Percentiles rank a stretch among this genome's conserved stretches.
These are phyloP conservation scores for Erysimum cheiranthoides DNA, from an alignment of 345 rosid genomes.

Conservation along the genomic window DNA sequence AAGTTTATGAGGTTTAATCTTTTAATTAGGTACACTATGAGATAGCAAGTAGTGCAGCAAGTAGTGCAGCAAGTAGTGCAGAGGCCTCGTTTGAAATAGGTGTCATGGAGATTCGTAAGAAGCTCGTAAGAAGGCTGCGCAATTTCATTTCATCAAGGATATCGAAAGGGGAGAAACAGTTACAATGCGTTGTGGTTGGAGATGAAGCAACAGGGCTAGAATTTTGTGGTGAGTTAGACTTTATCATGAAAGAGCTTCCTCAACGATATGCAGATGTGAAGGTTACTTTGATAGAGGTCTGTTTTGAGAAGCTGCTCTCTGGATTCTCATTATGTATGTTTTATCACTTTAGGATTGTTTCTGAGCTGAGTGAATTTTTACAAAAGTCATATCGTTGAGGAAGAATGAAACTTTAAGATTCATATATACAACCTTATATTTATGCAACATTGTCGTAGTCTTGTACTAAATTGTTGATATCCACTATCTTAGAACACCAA, in stretches of 20 bases:
- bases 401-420: no score
- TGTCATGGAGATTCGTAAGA: slow-evolving; percentile 82
- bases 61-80: slow-evolving; percentile 85
- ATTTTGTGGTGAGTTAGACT: slow-evolving; percentile 96
- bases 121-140: slow-evolving; percentile 67
- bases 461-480: no score
- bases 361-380: slow-evolving; percentile 25
- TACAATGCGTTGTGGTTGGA: slow-evolving; percentile 96
- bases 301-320: slow-evolving; percentile 32
- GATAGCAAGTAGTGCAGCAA: no score
- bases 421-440: no score
- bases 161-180: slow-evolving; percentile 75
- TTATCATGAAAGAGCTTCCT: slow-evolving; percentile 82
- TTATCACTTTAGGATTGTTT: slow-evolving; percentile 2
- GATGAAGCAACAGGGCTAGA: slow-evolving; percentile 98
- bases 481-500: no score
- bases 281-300: slow-evolving; percentile 96
- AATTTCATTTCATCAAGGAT: slow-evolving; percentile 52
- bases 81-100: slow-evolving; percentile 94
- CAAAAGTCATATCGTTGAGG: no score
- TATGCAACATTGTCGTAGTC: no score
- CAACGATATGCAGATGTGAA: slow-evolving; percentile 87
- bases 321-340: background rate
- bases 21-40: slow-evolving; percentile 76
- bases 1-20: slow-evolving; percentile 13